These are phyloP conservation scores for Aspergillus tanneri DNA, from an alignment of 2,329 filamentous ascomycete genomes.

Conservation along the genomic window DNA sequence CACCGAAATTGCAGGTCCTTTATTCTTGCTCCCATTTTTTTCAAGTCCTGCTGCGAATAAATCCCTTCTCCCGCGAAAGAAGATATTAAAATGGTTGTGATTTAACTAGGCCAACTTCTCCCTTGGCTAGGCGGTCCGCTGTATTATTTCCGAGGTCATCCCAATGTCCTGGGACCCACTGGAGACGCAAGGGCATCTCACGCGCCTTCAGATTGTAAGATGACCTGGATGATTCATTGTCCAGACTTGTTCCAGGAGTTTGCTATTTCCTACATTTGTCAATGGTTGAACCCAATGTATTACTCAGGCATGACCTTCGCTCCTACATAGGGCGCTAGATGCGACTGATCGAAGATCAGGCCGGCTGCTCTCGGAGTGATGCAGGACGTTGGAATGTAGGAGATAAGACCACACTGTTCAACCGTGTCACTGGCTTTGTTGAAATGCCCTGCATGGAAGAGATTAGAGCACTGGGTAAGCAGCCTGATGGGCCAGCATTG, in stretches of 20 bases:
- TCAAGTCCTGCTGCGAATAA: not conserved
- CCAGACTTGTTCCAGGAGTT: not conserved
- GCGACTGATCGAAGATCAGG: no score
- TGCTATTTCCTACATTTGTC: not conserved
- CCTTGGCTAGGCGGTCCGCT: not conserved
- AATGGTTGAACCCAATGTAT: no score
- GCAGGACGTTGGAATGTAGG: no score
- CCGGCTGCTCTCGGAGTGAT: no score
- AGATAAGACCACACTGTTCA: no score
- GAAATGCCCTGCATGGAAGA: no score
- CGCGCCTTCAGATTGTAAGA: not conserved
- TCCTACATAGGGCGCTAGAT: no score
- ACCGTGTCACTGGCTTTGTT: no score
- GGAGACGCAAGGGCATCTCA: not conserved
- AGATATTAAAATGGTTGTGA: not conserved
- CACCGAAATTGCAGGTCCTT: not conserved
- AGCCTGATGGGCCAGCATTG: no score
- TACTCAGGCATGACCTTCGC: no score
- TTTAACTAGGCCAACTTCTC: not conserved
- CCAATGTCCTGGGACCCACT: not conserved
- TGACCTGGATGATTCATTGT: not conserved
- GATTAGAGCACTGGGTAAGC: no score
- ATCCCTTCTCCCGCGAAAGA: not conserved
- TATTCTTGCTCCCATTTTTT: not conserved
- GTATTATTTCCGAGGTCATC: not conserved